Percentiles rank a stretch among this genome's conserved stretches.
Conservation (phyloP, 768 basidiomycete species). For the Phaeotremella fagi region DNA sequence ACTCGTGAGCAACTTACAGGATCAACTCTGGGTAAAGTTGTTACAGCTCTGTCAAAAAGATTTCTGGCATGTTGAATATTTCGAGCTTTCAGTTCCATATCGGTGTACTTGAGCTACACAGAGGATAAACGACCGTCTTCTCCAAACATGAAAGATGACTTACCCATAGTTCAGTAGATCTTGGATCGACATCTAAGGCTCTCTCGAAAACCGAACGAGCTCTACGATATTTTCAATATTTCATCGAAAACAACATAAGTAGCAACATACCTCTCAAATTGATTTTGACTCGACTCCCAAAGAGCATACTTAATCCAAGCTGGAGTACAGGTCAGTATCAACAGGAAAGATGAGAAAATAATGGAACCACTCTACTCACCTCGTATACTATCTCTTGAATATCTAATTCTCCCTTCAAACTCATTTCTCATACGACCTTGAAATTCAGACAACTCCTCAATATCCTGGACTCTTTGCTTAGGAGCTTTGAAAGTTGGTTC, state of each 20-base stretch:
- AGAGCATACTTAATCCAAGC: slow-evolving; percentile 56
- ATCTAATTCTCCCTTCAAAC: slow-evolving; percentile 70
- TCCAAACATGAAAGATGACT: slow-evolving; percentile 40
- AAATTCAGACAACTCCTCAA: slow-evolving; percentile 76
- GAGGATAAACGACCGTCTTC: background rate
- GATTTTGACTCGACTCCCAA: slow-evolving; percentile 87
- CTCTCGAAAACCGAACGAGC: slow-evolving; percentile 95
- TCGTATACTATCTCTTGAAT: slow-evolving; percentile 44
- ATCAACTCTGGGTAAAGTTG: slow-evolving; percentile 89
- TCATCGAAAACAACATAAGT: background rate
- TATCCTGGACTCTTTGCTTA: slow-evolving; percentile 91
- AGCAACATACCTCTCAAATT: slow-evolving; percentile 66
- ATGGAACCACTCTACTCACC: slow-evolving; percentile 26
- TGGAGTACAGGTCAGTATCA: slow-evolving; percentile 13
- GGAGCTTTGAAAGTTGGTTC: slow-evolving; percentile 87
- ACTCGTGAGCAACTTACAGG: slow-evolving; percentile 23
- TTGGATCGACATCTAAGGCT: slow-evolving; percentile 89
- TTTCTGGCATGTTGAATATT: slow-evolving; percentile 97
- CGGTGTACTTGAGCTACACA: slow-evolving; percentile 59
- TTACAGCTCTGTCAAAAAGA: slow-evolving; percentile 94
- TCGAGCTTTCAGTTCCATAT: slow-evolving; percentile 96
- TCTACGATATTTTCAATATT: slow-evolving; percentile 10
- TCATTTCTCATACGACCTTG: slow-evolving; percentile 80
- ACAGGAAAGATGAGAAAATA: slow-evolving; percentile 21
- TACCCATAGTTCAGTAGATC: slow-evolving; percentile 86